Evolutionary conservation across 2,329 filamentous ascomycete genomes (phyloP).

Genomic region (Cladophialophora immunda): DNA sequence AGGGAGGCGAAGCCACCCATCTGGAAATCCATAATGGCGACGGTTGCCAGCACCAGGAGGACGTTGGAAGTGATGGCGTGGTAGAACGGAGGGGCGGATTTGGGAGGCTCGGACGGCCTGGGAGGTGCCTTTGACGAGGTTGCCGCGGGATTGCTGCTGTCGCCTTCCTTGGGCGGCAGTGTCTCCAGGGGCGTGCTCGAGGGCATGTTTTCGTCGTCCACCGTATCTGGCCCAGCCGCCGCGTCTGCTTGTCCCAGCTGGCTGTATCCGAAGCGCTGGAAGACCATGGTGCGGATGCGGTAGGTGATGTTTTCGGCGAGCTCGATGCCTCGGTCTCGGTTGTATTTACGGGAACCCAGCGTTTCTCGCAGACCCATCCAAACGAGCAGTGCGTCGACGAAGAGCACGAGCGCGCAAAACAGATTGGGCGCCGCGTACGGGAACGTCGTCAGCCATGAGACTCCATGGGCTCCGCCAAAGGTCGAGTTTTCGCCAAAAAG

Average conservation of each 20-base stretch:
- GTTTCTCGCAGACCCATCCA: constrained; percentile 70
- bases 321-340: constrained; percentile 32
- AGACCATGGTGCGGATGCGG: constrained; percentile 29
- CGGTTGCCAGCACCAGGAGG: constrained; percentile 66
- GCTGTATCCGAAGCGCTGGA: constrained; percentile 36
- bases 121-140: constrained; percentile 10
- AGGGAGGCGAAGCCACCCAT: constrained; percentile 77
- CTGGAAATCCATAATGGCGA: constrained; percentile 77
- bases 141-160: constrained; percentile 48
- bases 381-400: constrained; percentile 63
- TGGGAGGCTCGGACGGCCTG: constrained; percentile 11
- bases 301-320: constrained; percentile 36
- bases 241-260: constrained; percentile 27
- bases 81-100: constrained; percentile 50
- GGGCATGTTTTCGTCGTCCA: constrained; percentile 30
- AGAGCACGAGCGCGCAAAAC: constrained; percentile 68
- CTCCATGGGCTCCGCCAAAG: constrained; percentile 64
- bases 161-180: constrained; percentile 31
- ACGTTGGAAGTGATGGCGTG: constrained; percentile 65
- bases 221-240: constrained; percentile 21
- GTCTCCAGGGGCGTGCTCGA: constrained; percentile 30
- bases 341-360: constrained; percentile 43
- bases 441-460: constrained; percentile 68
- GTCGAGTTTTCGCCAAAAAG: constrained; percentile 68
- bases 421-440: constrained; percentile 76